phyloP scores from a whole-genome alignment of 495 filamentous ascomycete species.

The Daldinia bambusicola region DNA sequence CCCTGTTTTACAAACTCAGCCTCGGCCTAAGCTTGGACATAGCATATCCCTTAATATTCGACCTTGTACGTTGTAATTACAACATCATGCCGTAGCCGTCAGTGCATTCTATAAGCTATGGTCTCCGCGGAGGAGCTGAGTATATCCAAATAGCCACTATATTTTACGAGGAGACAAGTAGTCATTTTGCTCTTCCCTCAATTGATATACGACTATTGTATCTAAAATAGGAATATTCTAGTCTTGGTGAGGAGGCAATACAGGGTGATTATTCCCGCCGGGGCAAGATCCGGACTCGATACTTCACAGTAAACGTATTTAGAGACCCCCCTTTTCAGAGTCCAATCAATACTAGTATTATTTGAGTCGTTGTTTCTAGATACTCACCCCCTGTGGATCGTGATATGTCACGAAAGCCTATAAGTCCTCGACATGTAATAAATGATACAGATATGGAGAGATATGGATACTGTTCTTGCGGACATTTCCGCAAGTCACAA shows the following conservation, averaged over 20 bases:
- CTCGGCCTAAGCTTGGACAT: constrained; percentile 27
- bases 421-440: constrained; percentile 20
- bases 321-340: not conserved
- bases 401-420: not conserved
- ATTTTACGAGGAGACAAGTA: not conserved
- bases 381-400: constrained; percentile 7
- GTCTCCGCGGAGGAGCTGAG: not conserved
- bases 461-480: constrained; percentile 8
- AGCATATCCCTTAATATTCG: constrained; percentile 18
- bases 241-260: not conserved
- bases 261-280: not conserved
- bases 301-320: not conserved
- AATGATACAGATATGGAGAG: constrained; percentile 8
- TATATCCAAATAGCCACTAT: constrained; percentile 1
- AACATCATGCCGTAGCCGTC: not conserved
- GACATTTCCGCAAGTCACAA: constrained; percentile 20
- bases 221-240: not conserved
- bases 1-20: constrained; percentile 21
- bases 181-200: not conserved
- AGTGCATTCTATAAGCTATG: not conserved
- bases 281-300: not conserved
- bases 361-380: constrained; percentile 37
- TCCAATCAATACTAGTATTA: constrained; percentile 9
- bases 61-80: not conserved
- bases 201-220: not conserved